A percentile compares a stretch with the other conserved stretches of the same genome.
Conservation (phyloP, 177 flowering plant genomes). For the Telopea speciosissima region DNA sequence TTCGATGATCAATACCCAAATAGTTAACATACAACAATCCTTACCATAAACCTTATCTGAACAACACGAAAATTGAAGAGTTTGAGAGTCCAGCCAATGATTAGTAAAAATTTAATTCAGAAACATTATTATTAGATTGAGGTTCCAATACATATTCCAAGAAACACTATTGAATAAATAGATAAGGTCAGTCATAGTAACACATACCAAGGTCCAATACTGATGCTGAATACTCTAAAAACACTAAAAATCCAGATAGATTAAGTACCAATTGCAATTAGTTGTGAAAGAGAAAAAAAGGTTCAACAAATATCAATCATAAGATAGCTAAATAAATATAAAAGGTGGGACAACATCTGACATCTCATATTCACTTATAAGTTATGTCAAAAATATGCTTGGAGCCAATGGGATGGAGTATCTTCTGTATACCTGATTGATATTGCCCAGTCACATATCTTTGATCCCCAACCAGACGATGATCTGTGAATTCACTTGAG, state of each 20-base stretch:
- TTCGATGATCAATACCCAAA: too few species aligned
- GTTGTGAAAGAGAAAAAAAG: not conserved
- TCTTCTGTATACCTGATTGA: constrained; percentile 14
- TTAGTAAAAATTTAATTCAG: too few species aligned
- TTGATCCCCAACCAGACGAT: constrained; percentile 5
- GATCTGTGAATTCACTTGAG: not conserved
- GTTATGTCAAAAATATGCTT: not conserved
- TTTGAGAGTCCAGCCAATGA: too few species aligned
- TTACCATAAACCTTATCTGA: too few species aligned
- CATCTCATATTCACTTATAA: not conserved
- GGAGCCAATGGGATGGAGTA: not conserved
- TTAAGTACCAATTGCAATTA: not conserved
- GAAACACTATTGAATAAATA: not conserved
- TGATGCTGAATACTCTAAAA: not conserved
- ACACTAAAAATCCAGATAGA: not conserved
- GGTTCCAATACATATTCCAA: not conserved
- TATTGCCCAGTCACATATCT: not conserved
- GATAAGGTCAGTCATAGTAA: not conserved
- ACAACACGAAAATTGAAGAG: too few species aligned
- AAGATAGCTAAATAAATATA: not conserved
- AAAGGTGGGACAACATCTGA: not conserved
- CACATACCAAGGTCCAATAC: not conserved
- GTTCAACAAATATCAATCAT: not conserved
- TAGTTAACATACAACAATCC: too few species aligned
- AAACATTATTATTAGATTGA: not conserved